Evolutionary conservation across 441 rosid species (phyloP), one percentile per base, ranked within the genome.

Genomic region (Mallotus japonicus): DNA sequence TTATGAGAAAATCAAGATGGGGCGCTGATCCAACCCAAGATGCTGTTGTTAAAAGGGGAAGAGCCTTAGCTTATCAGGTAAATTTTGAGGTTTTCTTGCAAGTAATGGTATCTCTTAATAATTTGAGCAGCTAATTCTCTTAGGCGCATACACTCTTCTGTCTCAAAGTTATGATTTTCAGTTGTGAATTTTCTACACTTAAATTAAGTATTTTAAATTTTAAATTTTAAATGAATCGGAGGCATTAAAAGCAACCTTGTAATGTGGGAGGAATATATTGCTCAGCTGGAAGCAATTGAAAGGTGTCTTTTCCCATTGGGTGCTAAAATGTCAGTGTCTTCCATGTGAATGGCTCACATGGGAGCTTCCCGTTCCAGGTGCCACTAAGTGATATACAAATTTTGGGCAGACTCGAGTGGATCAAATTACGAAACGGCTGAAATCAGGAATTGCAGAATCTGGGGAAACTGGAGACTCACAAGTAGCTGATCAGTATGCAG

Each of bases 351-450:
- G 83, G 78, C 80, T 85, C 80, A 76, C 86, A 84, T 86, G 82
- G 87, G 83, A 86, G 84, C 85, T 85, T 87, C 83, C 82, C 75
- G 64, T 87, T 83, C 92, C 87, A 87, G 91, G 89, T 87, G 82
- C 85, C 76, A 77, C 75, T 90, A 82, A 89, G 91, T 87, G 91
- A 91, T 85, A 82, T 84, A 75, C 83, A 75, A 81, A 85, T 86
- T 86, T 88, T 88, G 93, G 86, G 88, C 96, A 92, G 99, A 91
- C 88, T 87, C 93, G 99, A 60, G 81, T 92, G 77, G 92, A 87
- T 83, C 98, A 95, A 78, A 90, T 95, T 64, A 75, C 76, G 1
- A 84, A 78, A 51, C 91, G 76, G 81, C 83, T 95, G 84, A 84
- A 83, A 69, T 87, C 85, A 0, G 90, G 90, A 83, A 77, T 57